Evolutionary conservation across 768 basidiomycete species (phyloP).

Genomic region (Suillus weaverae): DNA sequence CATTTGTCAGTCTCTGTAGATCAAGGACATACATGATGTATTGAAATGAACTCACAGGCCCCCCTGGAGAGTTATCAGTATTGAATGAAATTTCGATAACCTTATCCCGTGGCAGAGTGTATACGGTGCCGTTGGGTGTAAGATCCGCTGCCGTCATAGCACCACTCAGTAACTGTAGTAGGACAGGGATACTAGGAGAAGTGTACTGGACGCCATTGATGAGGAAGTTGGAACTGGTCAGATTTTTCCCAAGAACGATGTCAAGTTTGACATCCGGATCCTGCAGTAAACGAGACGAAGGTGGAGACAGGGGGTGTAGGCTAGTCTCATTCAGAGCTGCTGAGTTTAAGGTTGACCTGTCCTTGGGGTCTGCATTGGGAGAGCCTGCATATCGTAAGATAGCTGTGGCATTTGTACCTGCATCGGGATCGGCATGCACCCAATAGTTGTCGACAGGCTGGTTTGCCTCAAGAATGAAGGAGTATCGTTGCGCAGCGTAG

Average conservation of each 20-base stretch:
- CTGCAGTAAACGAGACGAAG: neutral
- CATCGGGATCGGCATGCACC: conserved; percentile 40
- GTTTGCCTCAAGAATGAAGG: conserved; percentile 41
- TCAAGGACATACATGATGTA: neutral
- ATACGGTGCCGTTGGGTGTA: conserved; percentile 43
- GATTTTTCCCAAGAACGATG: conserved; percentile 28
- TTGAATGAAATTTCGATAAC: conserved; percentile 41
- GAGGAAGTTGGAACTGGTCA: conserved; percentile 18
- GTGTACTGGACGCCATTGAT: conserved; percentile 38
- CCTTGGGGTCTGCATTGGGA: conserved; percentile 34
- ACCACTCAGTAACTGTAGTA: conserved; percentile 48
- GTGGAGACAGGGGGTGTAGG: neutral
- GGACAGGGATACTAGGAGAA: conserved; percentile 42
- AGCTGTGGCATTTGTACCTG: conserved; percentile 40
- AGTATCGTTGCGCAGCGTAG: conserved; percentile 54
- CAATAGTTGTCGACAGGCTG: conserved; percentile 42
- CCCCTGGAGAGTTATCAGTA: conserved; percentile 6
- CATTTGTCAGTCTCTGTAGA: neutral
- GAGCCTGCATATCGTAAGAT: conserved; percentile 47
- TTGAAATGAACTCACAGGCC: conserved; percentile 9
- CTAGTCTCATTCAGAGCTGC: neutral
- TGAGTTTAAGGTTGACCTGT: neutral
- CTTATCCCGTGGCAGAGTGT: conserved; percentile 43
- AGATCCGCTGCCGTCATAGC: conserved; percentile 34
- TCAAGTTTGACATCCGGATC: conserved; percentile 35